Evolutionary conservation across 495 filamentous ascomycete genomes (phyloP).

Genomic region (Achaetomiella virescens): DNA sequence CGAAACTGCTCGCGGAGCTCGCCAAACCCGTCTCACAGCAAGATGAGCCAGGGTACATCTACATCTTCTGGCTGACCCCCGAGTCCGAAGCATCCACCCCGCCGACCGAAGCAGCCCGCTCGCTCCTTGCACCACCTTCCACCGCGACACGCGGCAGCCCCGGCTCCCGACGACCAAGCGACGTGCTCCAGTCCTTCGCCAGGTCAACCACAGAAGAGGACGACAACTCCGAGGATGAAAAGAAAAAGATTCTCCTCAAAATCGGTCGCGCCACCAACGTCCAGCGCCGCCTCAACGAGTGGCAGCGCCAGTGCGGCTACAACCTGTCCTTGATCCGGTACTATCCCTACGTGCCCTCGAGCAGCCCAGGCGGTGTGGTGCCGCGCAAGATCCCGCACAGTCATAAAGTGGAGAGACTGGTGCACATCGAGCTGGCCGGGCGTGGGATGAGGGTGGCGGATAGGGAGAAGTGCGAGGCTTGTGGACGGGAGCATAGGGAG

Average conservation of each 20-base stretch:
- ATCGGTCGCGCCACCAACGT: conserved; percentile 91
- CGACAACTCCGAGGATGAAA: conserved; percentile 1
- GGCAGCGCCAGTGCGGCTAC: conserved; percentile 87
- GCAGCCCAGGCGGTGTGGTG: conserved; percentile 9
- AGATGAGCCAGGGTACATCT: conserved; percentile 91
- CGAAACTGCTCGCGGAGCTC: conserved; percentile 63
- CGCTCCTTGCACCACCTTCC: conserved; percentile 46
- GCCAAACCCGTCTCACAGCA: conserved; percentile 69
- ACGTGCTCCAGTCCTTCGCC: conserved; percentile 58
- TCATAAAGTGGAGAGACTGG: conserved; percentile 82
- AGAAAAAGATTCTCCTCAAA: conserved; percentile 62
- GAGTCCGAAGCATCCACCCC: conserved; percentile 46
- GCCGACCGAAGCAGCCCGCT: conserved; percentile 52
- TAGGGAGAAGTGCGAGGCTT: conserved; percentile 58
- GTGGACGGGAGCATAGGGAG: conserved; percentile 83
- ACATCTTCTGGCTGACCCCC: conserved; percentile 89
- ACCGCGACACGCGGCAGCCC: conserved; percentile 35
- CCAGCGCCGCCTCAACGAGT: conserved; percentile 83
- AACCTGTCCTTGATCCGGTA: conserved; percentile 79
- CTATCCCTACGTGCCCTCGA: conserved; percentile 75
- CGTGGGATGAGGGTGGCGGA: conserved; percentile 54
- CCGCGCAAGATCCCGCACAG: conserved; percentile 73
- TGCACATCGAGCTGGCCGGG: conserved; percentile 80
- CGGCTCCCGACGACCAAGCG: conserved; percentile 53
- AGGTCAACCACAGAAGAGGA: conserved; percentile 18